Evolutionary conservation across 805 yeast genomes (phyloP).

Genomic region (Metschnikowia gruessii): DNA sequence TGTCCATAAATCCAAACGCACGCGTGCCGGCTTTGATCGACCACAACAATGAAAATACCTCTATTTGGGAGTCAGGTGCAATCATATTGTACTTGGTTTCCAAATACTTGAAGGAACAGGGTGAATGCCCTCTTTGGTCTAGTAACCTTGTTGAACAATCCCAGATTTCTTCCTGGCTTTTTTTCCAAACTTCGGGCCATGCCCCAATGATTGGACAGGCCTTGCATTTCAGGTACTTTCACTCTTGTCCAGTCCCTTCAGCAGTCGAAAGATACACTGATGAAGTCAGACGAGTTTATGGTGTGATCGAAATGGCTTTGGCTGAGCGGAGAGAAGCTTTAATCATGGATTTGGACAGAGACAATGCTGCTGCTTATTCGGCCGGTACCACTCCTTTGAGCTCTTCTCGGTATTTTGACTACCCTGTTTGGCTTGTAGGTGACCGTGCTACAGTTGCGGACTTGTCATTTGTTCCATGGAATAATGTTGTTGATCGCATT

Average conservation of each 20-base stretch:
- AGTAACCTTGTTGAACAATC: constrained; percentile 75
- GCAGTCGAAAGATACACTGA: constrained; percentile 90
- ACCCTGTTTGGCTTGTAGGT: constrained; percentile 94
- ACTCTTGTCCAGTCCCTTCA: constrained; percentile 76
- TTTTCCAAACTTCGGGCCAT: constrained; percentile 94
- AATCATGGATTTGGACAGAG: constrained; percentile 83
- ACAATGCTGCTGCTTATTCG: constrained; percentile 82
- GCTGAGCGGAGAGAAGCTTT: constrained; percentile 90
- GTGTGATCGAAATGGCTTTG: constrained; percentile 91
- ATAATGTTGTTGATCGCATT: constrained; percentile 88
- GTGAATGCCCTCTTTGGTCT: constrained; percentile 76
- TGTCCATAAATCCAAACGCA: constrained; percentile 92
- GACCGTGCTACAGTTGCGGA: constrained; percentile 82
- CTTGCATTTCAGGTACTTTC: constrained; percentile 88
- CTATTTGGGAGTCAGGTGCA: constrained; percentile 96
- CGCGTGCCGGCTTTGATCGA: constrained; percentile 93
- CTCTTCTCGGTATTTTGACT: constrained; percentile 82
- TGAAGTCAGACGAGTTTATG: constrained; percentile 90
- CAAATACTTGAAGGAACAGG: constrained; percentile 58
- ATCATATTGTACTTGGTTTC: constrained; percentile 80
- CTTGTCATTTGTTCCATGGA: constrained; percentile 93
- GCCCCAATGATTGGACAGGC: constrained; percentile 99
- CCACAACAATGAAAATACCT: constrained; percentile 73
- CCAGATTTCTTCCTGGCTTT: constrained; percentile 84
- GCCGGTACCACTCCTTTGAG: constrained; percentile 86